A percentile compares a stretch with the other conserved stretches of the same genome.
phyloP scores from a whole-genome alignment of 441 rosid genomes.

The Brassica balearica region DNA sequence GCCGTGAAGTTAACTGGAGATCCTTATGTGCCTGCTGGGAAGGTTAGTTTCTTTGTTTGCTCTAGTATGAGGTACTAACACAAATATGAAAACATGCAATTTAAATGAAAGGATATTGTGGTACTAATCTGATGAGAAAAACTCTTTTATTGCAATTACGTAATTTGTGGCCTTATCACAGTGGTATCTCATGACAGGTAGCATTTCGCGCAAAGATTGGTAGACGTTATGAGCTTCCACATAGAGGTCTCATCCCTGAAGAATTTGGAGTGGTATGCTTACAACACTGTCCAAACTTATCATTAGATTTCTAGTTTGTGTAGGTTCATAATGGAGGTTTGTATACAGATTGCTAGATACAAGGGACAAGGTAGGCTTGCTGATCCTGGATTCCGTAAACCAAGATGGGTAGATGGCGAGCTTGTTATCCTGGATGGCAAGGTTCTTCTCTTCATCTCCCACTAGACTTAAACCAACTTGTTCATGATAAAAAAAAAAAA shows the following conservation, averaged over 20 bases:
- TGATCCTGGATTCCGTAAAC: constrained; percentile 86
- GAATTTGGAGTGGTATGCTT: constrained; percentile 94
- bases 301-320: constrained; percentile 11
- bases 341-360: constrained; percentile 82
- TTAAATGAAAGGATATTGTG: background rate
- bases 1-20: constrained; percentile 93
- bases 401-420: constrained; percentile 99
- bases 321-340: constrained; percentile 15
- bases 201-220: constrained; percentile 98
- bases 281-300: background rate
- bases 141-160: constrained; percentile 24
- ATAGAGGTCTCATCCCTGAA: constrained; percentile 94
- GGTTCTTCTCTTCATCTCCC: constrained; percentile 48
- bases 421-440: constrained; percentile 96
- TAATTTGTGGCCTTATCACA: constrained; percentile 16
- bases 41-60: constrained; percentile 58
- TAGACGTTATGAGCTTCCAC: constrained; percentile 88
- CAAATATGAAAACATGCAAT: background rate
- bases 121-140: background rate
- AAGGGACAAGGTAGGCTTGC: constrained; percentile 98
- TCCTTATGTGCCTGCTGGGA: constrained; percentile 94
- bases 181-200: constrained; percentile 57
- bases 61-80: constrained; percentile 24
- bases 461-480: background rate
- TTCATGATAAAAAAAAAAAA: background rate